These are phyloP conservation scores for Endoconidiophora laricicola DNA, from an alignment of 2,329 filamentous ascomycete genomes.

Conservation along the genomic window DNA sequence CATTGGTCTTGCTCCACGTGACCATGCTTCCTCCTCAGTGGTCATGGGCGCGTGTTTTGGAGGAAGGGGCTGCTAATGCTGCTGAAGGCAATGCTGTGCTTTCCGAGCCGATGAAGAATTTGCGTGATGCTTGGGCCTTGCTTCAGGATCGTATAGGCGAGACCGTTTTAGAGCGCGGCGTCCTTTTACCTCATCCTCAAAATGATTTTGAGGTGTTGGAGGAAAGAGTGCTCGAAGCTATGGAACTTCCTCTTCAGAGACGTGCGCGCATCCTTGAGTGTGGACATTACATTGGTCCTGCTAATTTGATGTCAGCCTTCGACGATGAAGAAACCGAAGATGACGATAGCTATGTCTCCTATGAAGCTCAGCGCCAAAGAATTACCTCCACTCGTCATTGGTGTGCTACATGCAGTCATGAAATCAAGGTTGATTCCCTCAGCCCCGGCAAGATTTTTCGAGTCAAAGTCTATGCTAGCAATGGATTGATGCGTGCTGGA, in stretches of 20 bases:
- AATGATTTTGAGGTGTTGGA: constrained; percentile 68
- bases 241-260: constrained; percentile 49
- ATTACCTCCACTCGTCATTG: constrained; percentile 25
- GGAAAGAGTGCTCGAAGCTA: constrained; percentile 56
- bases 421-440: constrained; percentile 37
- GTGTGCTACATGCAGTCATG: constrained; percentile 38
- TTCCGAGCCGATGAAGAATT: constrained; percentile 29
- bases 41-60: constrained; percentile 42
- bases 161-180: constrained; percentile 54
- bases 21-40: constrained; percentile 56
- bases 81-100: constrained; percentile 17
- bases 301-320: constrained; percentile 29
- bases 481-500: constrained; percentile 79
- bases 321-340: constrained; percentile 26
- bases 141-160: constrained; percentile 56
- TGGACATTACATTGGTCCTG: constrained; percentile 55
- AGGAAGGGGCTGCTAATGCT: constrained; percentile 17
- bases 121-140: constrained; percentile 48
- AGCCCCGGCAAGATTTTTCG: constrained; percentile 46
- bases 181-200: constrained; percentile 62
- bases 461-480: constrained; percentile 84
- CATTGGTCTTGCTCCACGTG: constrained; percentile 62
- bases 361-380: constrained; percentile 12
- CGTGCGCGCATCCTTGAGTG: constrained; percentile 57
- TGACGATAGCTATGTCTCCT: constrained; percentile 18